phyloP scores from a whole-genome alignment of 148 eudicot species.

The Chenopodium suecicum region DNA sequence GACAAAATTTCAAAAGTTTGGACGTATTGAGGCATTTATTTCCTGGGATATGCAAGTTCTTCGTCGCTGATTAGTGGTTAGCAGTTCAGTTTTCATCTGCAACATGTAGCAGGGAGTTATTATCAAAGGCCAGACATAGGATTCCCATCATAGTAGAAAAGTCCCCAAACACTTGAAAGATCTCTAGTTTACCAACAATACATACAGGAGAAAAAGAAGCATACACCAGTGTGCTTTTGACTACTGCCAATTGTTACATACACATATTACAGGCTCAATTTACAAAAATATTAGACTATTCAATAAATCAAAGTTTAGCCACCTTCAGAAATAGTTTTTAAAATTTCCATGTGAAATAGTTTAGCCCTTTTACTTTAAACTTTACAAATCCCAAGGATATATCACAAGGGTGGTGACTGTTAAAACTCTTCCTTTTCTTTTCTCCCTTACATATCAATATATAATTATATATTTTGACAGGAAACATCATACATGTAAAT shows the following conservation, averaged over 20 bases:
- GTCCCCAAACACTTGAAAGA: too few species aligned
- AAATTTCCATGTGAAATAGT: too few species aligned
- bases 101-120: neutral
- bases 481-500: neutral
- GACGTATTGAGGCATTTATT: neutral
- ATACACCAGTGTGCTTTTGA: too few species aligned
- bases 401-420: neutral
- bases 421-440: neutral
- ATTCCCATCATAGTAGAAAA: too few species aligned
- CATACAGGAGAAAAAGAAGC: too few species aligned
- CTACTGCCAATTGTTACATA: too few species aligned
- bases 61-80: constrained; percentile 14
- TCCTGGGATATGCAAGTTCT: constrained; percentile 2
- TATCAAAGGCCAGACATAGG: neutral
- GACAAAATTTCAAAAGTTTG: neutral
- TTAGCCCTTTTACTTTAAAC: neutral
- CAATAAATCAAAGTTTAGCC: too few species aligned
- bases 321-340: too few species aligned
- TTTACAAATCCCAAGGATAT: neutral
- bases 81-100: constrained; percentile 12
- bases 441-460: neutral
- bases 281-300: too few species aligned
- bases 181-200: too few species aligned
- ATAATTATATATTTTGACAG: too few species aligned
- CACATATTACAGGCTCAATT: too few species aligned